These are phyloP conservation scores for Candida orba DNA, from an alignment of 805 yeast genomes.

Conservation along the genomic window DNA sequence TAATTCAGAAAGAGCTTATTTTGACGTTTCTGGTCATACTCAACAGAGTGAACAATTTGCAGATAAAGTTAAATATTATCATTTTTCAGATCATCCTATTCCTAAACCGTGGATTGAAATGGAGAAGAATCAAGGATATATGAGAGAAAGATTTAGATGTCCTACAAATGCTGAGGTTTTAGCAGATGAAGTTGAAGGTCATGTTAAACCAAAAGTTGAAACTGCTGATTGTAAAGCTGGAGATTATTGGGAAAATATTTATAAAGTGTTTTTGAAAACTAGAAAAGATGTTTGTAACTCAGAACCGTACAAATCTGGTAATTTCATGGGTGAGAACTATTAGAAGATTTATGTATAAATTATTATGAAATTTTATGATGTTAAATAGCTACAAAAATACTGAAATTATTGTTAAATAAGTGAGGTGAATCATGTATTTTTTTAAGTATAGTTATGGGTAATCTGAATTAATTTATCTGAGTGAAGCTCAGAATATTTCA, in stretches of 20 bases:
- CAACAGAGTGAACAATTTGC: slow-evolving; percentile 13
- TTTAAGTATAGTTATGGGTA: too few relatives aligned
- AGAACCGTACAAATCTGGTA: not conserved
- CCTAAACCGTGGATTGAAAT: slow-evolving; percentile 54
- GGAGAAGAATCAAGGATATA: slow-evolving; percentile 8
- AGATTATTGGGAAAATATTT: slow-evolving; percentile 15
- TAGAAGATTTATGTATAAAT: too few relatives aligned
- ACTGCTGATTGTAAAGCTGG: slow-evolving; percentile 18
- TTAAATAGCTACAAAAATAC: too few relatives aligned
- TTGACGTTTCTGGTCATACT: slow-evolving; percentile 9
- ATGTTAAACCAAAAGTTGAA: not conserved
- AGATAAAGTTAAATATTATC: slow-evolving; percentile 38
- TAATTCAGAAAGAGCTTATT: slow-evolving; percentile 12
- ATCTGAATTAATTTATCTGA: too few relatives aligned
- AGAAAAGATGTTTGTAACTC: slow-evolving; percentile 13
- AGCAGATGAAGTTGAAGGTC: not conserved
- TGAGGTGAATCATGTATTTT: too few relatives aligned
- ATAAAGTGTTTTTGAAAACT: slow-evolving; percentile 8
- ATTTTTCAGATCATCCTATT: slow-evolving; percentile 59
- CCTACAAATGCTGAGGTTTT: slow-evolving; percentile 8
- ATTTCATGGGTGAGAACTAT: not conserved
- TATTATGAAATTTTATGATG: not conserved
- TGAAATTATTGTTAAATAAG: too few relatives aligned
- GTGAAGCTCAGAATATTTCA: too few relatives aligned
- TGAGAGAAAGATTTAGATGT: slow-evolving; percentile 16